phyloP scores from a whole-genome alignment of 83 land plant genomes.

The Diphasiastrum complanatum region DNA sequence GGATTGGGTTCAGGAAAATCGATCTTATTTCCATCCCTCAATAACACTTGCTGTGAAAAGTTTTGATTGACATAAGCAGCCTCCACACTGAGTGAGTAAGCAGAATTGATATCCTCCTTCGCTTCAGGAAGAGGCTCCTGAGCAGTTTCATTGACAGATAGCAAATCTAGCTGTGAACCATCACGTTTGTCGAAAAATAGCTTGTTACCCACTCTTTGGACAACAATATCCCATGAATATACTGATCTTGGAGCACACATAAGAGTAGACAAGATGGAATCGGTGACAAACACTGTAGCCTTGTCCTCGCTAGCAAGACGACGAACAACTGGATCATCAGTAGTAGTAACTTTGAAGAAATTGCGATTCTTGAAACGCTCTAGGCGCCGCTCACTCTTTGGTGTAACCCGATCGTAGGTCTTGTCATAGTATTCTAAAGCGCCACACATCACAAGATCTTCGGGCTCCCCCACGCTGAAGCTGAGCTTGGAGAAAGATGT shows the following conservation, averaged over 20 bases:
- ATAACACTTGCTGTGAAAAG: slow-evolving; percentile 90
- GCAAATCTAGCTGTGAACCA: slow-evolving; percentile 72
- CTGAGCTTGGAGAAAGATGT: slow-evolving; percentile 79
- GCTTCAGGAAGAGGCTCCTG: slow-evolving; percentile 85
- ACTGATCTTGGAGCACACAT: slow-evolving; percentile 90
- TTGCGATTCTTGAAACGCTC: slow-evolving; percentile 83
- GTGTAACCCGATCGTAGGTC: slow-evolving; percentile 71
- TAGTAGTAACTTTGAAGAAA: slow-evolving; percentile 94
- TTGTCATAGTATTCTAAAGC: slow-evolving; percentile 78
- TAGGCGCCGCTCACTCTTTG: slow-evolving; percentile 74
- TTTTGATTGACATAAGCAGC: slow-evolving; percentile 95
- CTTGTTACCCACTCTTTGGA: slow-evolving; percentile 85
- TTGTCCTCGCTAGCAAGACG: slow-evolving; percentile 83
- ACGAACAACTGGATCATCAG: slow-evolving; percentile 94
- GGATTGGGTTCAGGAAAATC: slow-evolving; percentile 86
- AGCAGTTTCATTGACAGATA: slow-evolving; percentile 57
- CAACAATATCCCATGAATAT: slow-evolving; percentile 85
- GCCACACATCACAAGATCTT: slow-evolving; percentile 78
- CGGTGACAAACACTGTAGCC: slow-evolving; percentile 90
- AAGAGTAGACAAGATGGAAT: slow-evolving; percentile 68
- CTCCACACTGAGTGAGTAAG: slow-evolving; percentile 73
- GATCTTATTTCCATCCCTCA: slow-evolving; percentile 74
- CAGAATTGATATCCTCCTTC: slow-evolving; percentile 91
- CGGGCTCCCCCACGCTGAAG: slow-evolving; percentile 72
- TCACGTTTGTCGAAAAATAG: slow-evolving; percentile 91